phyloP scores from a whole-genome alignment of 1,284 basidiomycete genomes.

The Tausonia pullulans region DNA sequence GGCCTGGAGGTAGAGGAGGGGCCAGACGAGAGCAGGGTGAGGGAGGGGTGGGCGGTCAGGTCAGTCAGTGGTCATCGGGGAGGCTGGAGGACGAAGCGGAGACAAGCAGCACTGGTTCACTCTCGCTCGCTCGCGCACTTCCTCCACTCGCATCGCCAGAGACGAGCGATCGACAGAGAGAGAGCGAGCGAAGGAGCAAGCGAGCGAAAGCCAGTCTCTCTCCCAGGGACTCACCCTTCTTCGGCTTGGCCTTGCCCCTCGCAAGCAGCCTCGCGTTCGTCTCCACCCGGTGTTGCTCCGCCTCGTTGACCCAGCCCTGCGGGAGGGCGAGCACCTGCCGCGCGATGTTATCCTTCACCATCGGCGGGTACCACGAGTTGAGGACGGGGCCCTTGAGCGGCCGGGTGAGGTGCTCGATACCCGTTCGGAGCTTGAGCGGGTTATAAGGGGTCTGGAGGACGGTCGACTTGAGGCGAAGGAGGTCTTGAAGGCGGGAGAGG shows the following conservation, averaged over 20 bases:
- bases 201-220: not conserved
- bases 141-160: not conserved
- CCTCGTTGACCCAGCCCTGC: not conserved
- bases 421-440: constrained; percentile 16
- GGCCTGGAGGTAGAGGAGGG: too few species aligned
- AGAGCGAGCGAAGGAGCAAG: not conserved
- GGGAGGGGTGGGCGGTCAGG: too few species aligned
- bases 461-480: constrained; percentile 12
- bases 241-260: constrained; percentile 7
- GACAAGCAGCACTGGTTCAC: too few species aligned
- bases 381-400: constrained; percentile 3
- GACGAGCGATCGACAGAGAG: not conserved
- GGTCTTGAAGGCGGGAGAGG: constrained; percentile 1
- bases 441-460: constrained; percentile 15
- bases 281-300: not conserved
- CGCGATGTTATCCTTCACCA: constrained; percentile 4
- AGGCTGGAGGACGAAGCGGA: too few species aligned
- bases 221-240: constrained; percentile 8
- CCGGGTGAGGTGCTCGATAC: constrained; percentile 9
- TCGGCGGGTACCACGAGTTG: constrained; percentile 9
- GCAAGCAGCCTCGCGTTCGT: not conserved
- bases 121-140: too few species aligned
- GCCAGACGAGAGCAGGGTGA: too few species aligned
- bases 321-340: not conserved
- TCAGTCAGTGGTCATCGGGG: too few species aligned